Base-by-base conservation (phyloP, 1,139 yeast species). In the Protomyces inouyei region DNA sequence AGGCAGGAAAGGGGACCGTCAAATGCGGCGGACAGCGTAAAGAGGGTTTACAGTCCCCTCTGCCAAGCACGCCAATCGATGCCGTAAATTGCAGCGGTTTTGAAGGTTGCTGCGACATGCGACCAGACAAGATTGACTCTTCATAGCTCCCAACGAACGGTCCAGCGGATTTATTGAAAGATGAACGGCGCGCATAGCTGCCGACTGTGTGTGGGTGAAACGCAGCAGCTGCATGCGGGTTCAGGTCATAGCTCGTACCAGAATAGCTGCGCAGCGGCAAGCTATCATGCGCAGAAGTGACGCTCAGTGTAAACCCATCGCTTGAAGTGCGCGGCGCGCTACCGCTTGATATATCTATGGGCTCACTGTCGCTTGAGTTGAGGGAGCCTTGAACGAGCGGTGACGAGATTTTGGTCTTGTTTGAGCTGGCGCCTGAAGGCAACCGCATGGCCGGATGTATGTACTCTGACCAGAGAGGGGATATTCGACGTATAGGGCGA, bases 111-210 rank as follows among this genome's bases (percentile, higher is more conserved):
- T 75, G 71, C 25, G 77, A 73, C 73, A 75, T 73, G 21, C 78
- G 69, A 2, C 77, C 74, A 3, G 75, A 70, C 6, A 75, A 69
- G 56, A 75, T 67, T 25, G 75, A 71, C 68, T 75, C 78, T 57
- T 75, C 78, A 60, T 74, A 75, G 12, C 76, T 73, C 8, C 78
- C 78, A 12, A 73, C 73, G 48, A 75, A 61, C 45, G 56, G 37
- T 8, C 65, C 65, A 6, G 40, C 57, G 14, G 57, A 52, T 10
- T 55, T 36, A 38, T 38, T 59, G 23, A 52, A 18, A 10, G 63
- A 59, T 3, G 35, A 38, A 14, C 63, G 56, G 10, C 63, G 38
- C 21, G 40, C 37, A 35, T 59, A 43, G 36, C 63, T 59, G 28
- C 36, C 38, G 53, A 52, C 16, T 43, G 57, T 16, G 18, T 48